Evolutionary conservation across 805 yeast genomes (phyloP), one percentile per base, ranked within the genome.

Genomic region (Candida peoriensis): DNA sequence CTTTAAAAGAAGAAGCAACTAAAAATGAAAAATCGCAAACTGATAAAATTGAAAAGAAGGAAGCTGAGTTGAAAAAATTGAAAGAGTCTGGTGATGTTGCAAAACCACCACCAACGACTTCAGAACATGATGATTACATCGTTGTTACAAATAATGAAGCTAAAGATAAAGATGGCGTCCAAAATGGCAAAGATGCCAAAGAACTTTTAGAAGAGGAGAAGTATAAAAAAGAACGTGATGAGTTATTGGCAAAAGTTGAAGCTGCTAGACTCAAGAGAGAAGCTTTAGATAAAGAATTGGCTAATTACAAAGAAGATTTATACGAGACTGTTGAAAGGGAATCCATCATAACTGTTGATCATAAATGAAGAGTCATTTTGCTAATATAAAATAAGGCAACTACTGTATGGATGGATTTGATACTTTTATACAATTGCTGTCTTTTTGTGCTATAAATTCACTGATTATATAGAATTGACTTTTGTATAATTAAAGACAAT

Each of bases 191-290:
- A 21, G 39, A 28, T 41, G 44, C 11, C 24, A 34, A 33, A 33
- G 40, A 35, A 40, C 39, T 5, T 33, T 43, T 16, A n/a, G 18
- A 30, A 11, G 32, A 34, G 21, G 39, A 36, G 10, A 29, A 28
- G 12, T 38, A 43, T 35, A 19, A 34, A 8, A 28, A 36, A 30
- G 39, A 41, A 22, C 48, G 44, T 29, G 40, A 43, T 11, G 37
- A 27, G 6, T 28, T 50, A 12, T 14, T 36, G 22, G 38, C 33
- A 12, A 48, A 46, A 34, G 33, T 50, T 18, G 43, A 40, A 24
- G 48, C 38, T 7, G 51, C 54, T 1, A 48, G 33, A 32, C 30
- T 32, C 33, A 38, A 41, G 22, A 47, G 48, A 38, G 50, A 45
- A 30, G 20, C 33, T 8, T 33, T 50, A 11, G 30, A 47, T 2